phyloP scores from a whole-genome alignment of 352 stramenopile genomes.

The Detonula confervacea region DNA sequence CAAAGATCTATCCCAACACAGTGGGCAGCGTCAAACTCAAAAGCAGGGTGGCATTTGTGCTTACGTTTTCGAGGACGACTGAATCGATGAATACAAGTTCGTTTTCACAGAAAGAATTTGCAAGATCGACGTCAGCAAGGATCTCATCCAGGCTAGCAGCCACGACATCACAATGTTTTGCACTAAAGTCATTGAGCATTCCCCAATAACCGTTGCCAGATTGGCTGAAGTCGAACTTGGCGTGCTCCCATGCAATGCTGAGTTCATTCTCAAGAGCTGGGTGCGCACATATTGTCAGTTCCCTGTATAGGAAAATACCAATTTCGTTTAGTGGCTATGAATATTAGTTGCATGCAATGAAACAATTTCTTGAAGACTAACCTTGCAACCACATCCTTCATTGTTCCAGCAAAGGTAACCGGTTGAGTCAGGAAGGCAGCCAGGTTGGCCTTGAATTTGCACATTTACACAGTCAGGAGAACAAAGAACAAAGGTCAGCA shows the following conservation, averaged over 20 bases:
- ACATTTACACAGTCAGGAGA: too few species aligned
- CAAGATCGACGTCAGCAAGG: constrained; percentile 2
- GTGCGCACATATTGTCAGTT: background rate
- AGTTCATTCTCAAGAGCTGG: background rate
- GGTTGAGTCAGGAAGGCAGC: constrained; percentile 39
- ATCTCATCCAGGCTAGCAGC: constrained; percentile 27
- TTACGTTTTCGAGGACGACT: constrained; percentile 35
- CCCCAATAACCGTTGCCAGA: constrained; percentile 16
- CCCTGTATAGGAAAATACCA: too few species aligned
- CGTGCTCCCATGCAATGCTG: background rate
- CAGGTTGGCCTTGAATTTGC: too few species aligned
- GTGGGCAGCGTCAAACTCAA: too few species aligned
- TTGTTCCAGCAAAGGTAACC: background rate
- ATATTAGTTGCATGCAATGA: background rate
- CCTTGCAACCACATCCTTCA: background rate
- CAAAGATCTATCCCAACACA: too few species aligned
- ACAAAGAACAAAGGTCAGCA: too few species aligned
- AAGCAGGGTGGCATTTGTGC: too few species aligned
- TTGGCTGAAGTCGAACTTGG: constrained; percentile 18
- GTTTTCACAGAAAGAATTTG: constrained; percentile 23
- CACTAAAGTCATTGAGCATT: constrained; percentile 35
- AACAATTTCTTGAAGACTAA: too few species aligned
- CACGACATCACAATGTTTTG: constrained; percentile 28
- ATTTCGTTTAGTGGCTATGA: too few species aligned
- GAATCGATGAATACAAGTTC: constrained; percentile 28